Evolutionary conservation across 305 asterid species (phyloP).

Genomic region (Fraxinus nigra): DNA sequence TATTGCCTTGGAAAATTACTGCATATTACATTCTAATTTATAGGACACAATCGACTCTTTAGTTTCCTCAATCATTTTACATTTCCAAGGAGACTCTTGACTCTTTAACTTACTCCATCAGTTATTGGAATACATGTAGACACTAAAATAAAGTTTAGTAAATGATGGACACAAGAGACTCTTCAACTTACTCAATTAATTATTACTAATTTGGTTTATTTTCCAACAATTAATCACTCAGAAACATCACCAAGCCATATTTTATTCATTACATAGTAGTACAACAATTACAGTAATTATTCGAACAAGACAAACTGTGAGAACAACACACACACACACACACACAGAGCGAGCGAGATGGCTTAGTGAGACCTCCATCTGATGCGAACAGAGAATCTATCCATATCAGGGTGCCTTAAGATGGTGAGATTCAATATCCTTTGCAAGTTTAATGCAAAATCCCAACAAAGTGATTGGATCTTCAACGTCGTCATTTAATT

Average conservation of each 20-base stretch:
- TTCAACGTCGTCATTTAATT: slow-evolving; percentile 13
- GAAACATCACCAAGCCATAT: not conserved
- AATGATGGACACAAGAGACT: too few relatives aligned
- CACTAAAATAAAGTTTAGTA: too few relatives aligned
- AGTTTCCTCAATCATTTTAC: too few relatives aligned
- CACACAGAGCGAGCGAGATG: not conserved
- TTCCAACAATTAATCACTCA: not conserved
- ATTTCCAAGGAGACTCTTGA: too few relatives aligned
- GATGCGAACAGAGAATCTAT: not conserved
- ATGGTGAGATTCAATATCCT: slow-evolving; percentile 18
- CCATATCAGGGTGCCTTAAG: not conserved
- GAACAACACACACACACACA: not conserved
- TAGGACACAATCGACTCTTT: too few relatives aligned
- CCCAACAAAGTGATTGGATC: slow-evolving; percentile 9
- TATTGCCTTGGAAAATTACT: too few relatives aligned
- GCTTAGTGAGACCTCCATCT: not conserved
- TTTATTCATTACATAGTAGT: not conserved
- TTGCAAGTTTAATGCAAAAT: not conserved
- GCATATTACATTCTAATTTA: too few relatives aligned
- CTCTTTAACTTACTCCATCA: too few relatives aligned
- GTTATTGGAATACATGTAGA: too few relatives aligned
- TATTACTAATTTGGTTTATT: too few relatives aligned
- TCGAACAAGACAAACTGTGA: not conserved
- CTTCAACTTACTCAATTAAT: too few relatives aligned
- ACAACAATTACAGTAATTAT: not conserved